Percentiles rank a stretch among this genome's conserved stretches.
Conservation (phyloP, 345 rosid genomes). For the Syzygium aqueum region DNA sequence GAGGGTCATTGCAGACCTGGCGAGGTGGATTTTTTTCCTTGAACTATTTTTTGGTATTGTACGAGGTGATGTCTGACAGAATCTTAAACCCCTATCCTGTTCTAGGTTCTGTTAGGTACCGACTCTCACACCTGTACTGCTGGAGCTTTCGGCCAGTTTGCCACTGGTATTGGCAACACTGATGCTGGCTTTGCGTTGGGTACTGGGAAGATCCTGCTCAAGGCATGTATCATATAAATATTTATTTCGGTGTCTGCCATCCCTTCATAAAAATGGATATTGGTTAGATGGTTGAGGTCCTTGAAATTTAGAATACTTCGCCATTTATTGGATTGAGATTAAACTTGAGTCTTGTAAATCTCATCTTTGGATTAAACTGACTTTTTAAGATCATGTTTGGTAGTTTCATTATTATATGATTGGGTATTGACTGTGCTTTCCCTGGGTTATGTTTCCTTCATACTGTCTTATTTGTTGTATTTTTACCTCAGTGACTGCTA, state of each 20-base stretch:
- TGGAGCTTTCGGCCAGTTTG: conserved; percentile 98
- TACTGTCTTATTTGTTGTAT: neutral
- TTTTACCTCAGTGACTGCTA: neutral
- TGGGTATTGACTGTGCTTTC: neutral
- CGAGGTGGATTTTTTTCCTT: conserved; percentile 42
- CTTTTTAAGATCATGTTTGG: neutral
- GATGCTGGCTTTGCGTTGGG: conserved; percentile 97
- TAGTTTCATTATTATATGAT: neutral
- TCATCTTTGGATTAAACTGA: neutral
- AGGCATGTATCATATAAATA: conserved; percentile 35
- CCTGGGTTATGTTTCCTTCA: neutral
- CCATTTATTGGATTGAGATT: neutral
- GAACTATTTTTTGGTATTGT: neutral
- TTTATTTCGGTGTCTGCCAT: neutral
- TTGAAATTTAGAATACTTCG: neutral
- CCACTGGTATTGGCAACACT: conserved; percentile 97
- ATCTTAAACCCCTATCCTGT: neutral
- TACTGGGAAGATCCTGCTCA: conserved; percentile 85
- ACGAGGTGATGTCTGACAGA: neutral
- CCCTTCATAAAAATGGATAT: neutral
- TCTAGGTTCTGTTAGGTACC: conserved; percentile 84
- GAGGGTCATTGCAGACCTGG: conserved; percentile 99
- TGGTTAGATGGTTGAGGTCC: neutral
- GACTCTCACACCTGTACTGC: conserved; percentile 99
- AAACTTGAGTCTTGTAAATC: neutral